phyloP scores from a whole-genome alignment of 2,329 filamentous ascomycete genomes.

The Sporothrix variecibatus region DNA sequence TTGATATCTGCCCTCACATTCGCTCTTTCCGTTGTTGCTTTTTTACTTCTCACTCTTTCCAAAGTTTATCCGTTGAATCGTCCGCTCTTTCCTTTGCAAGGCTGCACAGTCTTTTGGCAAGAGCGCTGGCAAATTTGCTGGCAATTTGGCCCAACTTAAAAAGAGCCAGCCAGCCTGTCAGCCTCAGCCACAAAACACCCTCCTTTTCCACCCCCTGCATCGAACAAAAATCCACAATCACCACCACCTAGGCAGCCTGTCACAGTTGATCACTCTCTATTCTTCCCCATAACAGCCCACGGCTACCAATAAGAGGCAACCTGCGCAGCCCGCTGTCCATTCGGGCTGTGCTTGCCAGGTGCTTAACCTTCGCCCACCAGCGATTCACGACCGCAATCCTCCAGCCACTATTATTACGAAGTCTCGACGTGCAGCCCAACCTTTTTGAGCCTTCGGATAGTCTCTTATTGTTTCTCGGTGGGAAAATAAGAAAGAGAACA shows the following conservation, averaged over 20 bases:
- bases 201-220: neutral
- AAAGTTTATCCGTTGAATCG: neutral
- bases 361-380: neutral
- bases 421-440: neutral
- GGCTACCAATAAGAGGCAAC: neutral
- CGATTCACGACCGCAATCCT: neutral
- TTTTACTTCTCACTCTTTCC: neutral
- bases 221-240: neutral
- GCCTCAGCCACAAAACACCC: neutral
- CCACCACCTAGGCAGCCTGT: conserved; percentile 9
- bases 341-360: neutral
- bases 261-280: neutral
- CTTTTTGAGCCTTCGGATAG: neutral
- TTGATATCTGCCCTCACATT: neutral
- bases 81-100: neutral
- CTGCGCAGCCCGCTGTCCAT: neutral
- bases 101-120: neutral
- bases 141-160: neutral
- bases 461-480: neutral
- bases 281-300: neutral
- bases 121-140: neutral
- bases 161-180: neutral
- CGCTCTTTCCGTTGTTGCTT: neutral
- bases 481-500: neutral
- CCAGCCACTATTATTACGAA: neutral